Conservation (phyloP, 2,329 filamentous ascomycete genomes). For the Pseudocercospora crystallina region DNA sequence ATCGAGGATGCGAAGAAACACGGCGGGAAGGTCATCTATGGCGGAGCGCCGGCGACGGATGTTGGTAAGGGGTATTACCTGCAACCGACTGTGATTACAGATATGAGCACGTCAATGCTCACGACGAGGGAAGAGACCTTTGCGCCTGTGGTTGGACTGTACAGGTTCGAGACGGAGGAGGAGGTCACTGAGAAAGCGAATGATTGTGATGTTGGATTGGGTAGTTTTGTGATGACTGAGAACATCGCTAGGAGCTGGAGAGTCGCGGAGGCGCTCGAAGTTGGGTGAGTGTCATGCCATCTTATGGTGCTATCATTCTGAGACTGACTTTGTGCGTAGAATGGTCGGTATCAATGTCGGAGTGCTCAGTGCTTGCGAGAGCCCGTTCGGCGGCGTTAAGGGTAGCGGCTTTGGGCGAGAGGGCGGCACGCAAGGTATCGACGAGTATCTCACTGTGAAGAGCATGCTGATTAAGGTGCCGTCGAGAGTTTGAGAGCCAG, state of each 20-base stretch:
- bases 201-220: constrained; percentile 77
- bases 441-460: constrained; percentile 53
- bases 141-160: constrained; percentile 86
- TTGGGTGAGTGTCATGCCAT: constrained; percentile 49
- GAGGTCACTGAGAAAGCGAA: constrained; percentile 87
- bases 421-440: constrained; percentile 56
- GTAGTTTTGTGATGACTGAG: constrained; percentile 85
- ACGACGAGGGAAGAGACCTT: constrained; percentile 90
- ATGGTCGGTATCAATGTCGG: constrained; percentile 72
- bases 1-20: constrained; percentile 76
- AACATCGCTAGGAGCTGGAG: constrained; percentile 60
- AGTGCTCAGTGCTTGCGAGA: constrained; percentile 33
- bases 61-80: constrained; percentile 67
- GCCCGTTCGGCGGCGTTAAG: constrained; percentile 43
- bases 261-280: constrained; percentile 69
- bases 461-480: constrained; percentile 9
- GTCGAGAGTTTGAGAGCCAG: too few species aligned
- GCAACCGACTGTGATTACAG: constrained; percentile 82
- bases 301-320: neutral
- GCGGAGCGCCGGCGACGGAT: constrained; percentile 51
- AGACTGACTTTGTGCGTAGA: neutral
- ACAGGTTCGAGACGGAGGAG: constrained; percentile 82
- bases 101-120: constrained; percentile 82
- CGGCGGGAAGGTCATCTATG: constrained; percentile 71
- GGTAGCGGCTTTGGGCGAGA: constrained; percentile 53